These are phyloP conservation scores for Amanita pseudoporphyria DNA, from an alignment of 768 basidiomycete species.

Conservation along the genomic window DNA sequence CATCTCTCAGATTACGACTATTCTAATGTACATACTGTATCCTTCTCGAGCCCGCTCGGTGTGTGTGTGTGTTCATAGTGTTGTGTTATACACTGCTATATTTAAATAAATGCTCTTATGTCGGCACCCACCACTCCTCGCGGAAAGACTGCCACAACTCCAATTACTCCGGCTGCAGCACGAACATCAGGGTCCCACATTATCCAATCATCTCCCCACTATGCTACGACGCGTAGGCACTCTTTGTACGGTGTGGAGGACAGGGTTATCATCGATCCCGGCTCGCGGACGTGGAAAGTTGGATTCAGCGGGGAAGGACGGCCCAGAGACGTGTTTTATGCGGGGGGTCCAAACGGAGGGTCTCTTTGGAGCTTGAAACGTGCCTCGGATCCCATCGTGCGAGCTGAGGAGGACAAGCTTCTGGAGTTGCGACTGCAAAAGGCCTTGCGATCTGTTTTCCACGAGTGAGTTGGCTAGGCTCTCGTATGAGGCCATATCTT, in stretches of 20 bases:
- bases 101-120: constrained; percentile 18
- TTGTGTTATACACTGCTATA: background rate
- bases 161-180: constrained; percentile 48
- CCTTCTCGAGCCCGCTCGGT: background rate
- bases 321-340: constrained; percentile 80
- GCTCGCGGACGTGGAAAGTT: constrained; percentile 91
- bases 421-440: constrained; percentile 62
- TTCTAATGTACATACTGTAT: background rate
- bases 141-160: constrained; percentile 23
- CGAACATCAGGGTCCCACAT: constrained; percentile 34
- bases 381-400: constrained; percentile 40
- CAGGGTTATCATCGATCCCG: constrained; percentile 89
- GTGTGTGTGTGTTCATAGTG: background rate
- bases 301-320: constrained; percentile 95
- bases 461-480: constrained; percentile 49
- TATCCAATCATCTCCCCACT: constrained; percentile 75
- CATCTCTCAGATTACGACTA: background rate
- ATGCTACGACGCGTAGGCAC: constrained; percentile 77
- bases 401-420: constrained; percentile 65
- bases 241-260: constrained; percentile 97
- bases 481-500: background rate
- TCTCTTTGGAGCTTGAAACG: constrained; percentile 56
- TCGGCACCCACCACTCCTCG: constrained; percentile 31
- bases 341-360: constrained; percentile 30
- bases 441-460: constrained; percentile 70